Conservation (phyloP, 257 asterid species). For the Prunella vulgaris region DNA sequence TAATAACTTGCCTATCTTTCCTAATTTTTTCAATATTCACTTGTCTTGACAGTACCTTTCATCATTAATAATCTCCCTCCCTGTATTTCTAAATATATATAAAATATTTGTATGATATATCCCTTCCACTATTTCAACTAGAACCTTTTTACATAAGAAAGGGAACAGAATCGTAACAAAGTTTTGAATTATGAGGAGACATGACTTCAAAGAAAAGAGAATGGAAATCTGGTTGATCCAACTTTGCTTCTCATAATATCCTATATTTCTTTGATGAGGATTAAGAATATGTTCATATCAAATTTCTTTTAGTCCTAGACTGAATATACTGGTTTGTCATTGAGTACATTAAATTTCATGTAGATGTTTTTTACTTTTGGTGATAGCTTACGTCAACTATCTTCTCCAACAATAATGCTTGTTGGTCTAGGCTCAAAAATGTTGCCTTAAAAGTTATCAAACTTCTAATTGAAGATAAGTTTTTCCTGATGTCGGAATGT, state of each 20-base stretch:
- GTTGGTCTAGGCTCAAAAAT: neutral
- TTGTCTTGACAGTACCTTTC: neutral
- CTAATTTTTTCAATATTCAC: neutral
- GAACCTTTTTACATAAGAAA: neutral
- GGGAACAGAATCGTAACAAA: neutral
- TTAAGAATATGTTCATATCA: neutral
- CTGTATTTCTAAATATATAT: neutral
- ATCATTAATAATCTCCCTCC: neutral
- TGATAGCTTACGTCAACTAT: neutral
- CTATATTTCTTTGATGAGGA: neutral
- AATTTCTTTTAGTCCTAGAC: neutral
- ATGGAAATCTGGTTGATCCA: neutral
- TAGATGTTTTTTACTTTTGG: neutral
- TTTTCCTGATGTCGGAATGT: neutral
- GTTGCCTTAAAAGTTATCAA: neutral
- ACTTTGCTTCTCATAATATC: neutral
- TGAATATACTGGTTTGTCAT: neutral
- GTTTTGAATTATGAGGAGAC: neutral
- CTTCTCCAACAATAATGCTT: neutral
- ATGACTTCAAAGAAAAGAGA: neutral
- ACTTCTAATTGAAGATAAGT: neutral
- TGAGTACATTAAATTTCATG: neutral
- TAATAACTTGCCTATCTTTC: slow-evolving; percentile 9
- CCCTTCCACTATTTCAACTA: neutral
- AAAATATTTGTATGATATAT: neutral